These are phyloP conservation scores for Cadophora luteo-olivacea DNA, from an alignment of 2,329 filamentous ascomycete genomes.

Conservation along the genomic window DNA sequence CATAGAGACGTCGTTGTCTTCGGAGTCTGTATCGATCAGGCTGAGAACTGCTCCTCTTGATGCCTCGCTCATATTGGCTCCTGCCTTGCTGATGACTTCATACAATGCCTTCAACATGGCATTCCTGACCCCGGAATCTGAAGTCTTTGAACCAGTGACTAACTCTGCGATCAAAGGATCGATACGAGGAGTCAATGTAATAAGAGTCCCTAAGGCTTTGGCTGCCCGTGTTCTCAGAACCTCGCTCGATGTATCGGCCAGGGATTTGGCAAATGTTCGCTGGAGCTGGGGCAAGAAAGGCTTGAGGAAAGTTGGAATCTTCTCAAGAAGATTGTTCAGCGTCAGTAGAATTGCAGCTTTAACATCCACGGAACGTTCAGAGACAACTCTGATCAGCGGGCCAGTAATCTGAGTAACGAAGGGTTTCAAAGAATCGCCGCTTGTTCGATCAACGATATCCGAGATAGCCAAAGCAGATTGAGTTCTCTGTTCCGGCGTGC, in stretches of 20 bases:
- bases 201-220: constrained; percentile 91
- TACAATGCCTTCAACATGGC: constrained; percentile 98
- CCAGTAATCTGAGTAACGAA: constrained; percentile 98
- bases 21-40: constrained; percentile 85
- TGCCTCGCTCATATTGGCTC: constrained; percentile 90
- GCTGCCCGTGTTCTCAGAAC: constrained; percentile 86
- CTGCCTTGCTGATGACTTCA: constrained; percentile 94
- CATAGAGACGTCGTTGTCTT: constrained; percentile 78
- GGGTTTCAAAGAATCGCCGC: constrained; percentile 84
- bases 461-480: constrained; percentile 93
- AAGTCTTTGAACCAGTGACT: constrained; percentile 92
- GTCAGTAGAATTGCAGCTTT: constrained; percentile 94
- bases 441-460: constrained; percentile 93
- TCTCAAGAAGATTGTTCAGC: constrained; percentile 92
- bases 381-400: constrained; percentile 95
- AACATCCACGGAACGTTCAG: constrained; percentile 93
- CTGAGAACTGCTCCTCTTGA: constrained; percentile 86
- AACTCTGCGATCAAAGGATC: constrained; percentile 93
- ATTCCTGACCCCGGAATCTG: constrained; percentile 84
- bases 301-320: constrained; percentile 94
- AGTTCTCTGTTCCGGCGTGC: constrained; percentile 87
- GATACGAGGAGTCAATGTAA: constrained; percentile 92
- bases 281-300: constrained; percentile 97
- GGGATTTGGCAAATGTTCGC: constrained; percentile 93
- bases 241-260: constrained; percentile 93